These are phyloP conservation scores for Trichoderma cornu-damae DNA, from an alignment of 2,329 filamentous ascomycete genomes.

Conservation along the genomic window DNA sequence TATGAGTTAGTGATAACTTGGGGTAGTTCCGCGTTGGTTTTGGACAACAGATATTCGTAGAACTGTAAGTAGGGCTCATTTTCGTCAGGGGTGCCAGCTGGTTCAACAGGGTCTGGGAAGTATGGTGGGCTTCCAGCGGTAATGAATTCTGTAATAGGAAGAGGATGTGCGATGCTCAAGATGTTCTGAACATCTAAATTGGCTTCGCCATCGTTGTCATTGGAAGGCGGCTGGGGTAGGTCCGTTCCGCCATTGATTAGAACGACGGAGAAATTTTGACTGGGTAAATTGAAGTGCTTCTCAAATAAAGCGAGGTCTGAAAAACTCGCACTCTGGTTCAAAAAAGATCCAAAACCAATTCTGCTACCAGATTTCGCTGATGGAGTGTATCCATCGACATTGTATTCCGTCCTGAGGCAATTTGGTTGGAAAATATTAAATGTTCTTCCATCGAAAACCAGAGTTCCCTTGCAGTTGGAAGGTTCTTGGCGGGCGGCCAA, in stretches of 20 bases:
- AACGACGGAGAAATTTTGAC: constrained; percentile 15
- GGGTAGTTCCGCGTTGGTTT: constrained; percentile 43
- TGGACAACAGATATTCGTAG: constrained; percentile 45
- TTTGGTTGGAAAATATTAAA: constrained; percentile 13
- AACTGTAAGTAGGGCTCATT: constrained; percentile 57
- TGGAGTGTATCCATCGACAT: constrained; percentile 19
- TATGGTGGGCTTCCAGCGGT: constrained; percentile 5
- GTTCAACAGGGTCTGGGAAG: constrained; percentile 1
- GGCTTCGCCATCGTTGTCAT: constrained; percentile 16
- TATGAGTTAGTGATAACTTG: constrained; percentile 56
- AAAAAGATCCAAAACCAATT: constrained; percentile 19
- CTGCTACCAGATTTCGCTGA: constrained; percentile 12
- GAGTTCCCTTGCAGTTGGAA: not conserved
- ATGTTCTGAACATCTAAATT: constrained; percentile 21
- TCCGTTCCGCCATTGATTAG: constrained; percentile 13
- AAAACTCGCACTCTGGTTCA: constrained; percentile 17
- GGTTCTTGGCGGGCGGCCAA: not conserved
- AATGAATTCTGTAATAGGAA: constrained; percentile 18
- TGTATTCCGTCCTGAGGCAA: constrained; percentile 19
- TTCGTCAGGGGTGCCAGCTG: not conserved
- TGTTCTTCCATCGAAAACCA: not conserved
- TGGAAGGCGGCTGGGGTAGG: not conserved
- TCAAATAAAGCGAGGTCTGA: constrained; percentile 14
- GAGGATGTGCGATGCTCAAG: constrained; percentile 15
- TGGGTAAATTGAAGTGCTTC: not conserved